A percentile compares a stretch with the other conserved stretches of the same genome.
phyloP scores from a whole-genome alignment of 495 filamentous ascomycete genomes.

The Patellaria atrata region DNA sequence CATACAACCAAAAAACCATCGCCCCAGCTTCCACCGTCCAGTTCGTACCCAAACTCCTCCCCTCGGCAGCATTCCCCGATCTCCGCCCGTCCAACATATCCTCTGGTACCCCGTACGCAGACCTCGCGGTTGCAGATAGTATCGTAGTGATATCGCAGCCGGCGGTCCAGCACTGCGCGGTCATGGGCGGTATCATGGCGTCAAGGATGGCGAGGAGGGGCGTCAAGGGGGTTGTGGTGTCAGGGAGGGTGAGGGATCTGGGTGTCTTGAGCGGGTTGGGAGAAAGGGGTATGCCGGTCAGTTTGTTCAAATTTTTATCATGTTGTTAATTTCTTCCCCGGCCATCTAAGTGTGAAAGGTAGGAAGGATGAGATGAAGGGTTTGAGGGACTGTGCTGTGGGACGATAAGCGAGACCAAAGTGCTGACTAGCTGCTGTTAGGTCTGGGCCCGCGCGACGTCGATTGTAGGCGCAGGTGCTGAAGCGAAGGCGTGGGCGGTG shows the following conservation, averaged over 20 bases:
- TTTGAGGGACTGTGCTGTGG: conserved; percentile 3
- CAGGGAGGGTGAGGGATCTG: conserved; percentile 50
- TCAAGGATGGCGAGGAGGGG: conserved; percentile 41
- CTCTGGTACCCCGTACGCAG: conserved; percentile 43
- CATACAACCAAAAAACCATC: conserved; percentile 31
- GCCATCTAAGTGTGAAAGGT: background rate
- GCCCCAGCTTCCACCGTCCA: conserved; percentile 50
- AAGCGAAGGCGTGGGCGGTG: conserved; percentile 41
- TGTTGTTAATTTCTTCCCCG: too few relatives aligned
- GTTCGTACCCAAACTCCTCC: conserved; percentile 37
- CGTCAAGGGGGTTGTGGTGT: conserved; percentile 39
- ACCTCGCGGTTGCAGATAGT: conserved; percentile 36
- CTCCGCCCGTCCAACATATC: conserved; percentile 31
- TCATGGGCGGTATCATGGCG: conserved; percentile 56
- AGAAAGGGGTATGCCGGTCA: conserved; percentile 38
- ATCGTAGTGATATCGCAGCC: conserved; percentile 49
- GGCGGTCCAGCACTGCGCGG: conserved; percentile 41
- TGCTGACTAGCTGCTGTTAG: conserved; percentile 15
- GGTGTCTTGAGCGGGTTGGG: conserved; percentile 33
- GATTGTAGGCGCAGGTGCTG: conserved; percentile 45
- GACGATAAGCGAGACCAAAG: background rate
- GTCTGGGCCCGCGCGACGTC: conserved; percentile 44
- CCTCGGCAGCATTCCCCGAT: conserved; percentile 18
- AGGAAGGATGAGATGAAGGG: conserved; percentile 1
- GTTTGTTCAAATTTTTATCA: conserved; percentile 17